A percentile compares a stretch with the other conserved stretches of the same genome.
Evolutionary conservation across 768 basidiomycete genomes (phyloP).

Genomic region (Naganishia antarctica): DNA sequence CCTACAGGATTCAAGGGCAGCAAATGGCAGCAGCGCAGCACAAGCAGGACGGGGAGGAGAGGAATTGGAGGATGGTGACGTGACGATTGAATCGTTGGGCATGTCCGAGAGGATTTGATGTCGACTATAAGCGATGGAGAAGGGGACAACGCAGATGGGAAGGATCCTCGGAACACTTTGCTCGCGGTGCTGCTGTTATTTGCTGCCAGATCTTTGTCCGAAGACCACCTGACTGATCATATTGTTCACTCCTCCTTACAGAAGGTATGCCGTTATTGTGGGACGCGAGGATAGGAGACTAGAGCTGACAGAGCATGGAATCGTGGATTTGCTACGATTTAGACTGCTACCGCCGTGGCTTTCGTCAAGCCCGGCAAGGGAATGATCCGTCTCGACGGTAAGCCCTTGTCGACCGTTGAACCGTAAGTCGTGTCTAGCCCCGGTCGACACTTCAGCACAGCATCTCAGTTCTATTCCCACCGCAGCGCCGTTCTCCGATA

Average conservation of each 20-base stretch:
- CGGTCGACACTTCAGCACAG: not conserved
- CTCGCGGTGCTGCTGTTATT: too few species aligned
- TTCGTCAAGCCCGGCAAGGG: constrained; percentile 95
- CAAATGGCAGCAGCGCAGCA: constrained; percentile 5
- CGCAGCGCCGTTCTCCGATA: constrained; percentile 70
- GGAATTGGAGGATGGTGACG: not conserved
- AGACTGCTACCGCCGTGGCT: constrained; percentile 98
- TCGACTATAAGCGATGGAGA: not conserved
- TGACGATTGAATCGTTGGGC: not conserved
- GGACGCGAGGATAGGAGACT: not conserved
- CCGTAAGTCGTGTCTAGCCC: constrained; percentile 52
- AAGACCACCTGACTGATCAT: not conserved
- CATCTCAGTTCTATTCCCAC: not conserved
- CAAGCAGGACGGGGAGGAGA: not conserved
- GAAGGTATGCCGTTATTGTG: constrained; percentile 11
- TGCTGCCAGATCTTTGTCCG: too few species aligned
- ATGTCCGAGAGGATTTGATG: too few species aligned
- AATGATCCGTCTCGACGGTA: constrained; percentile 91
- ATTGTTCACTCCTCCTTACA: constrained; percentile 8
- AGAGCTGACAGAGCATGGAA: constrained; percentile 11
- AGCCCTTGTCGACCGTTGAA: constrained; percentile 90
- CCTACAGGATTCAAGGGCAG: not conserved
- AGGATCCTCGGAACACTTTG: constrained; percentile 43
- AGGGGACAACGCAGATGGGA: not conserved
- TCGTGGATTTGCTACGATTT: constrained; percentile 19